Evolutionary conservation across 495 filamentous ascomycete species (phyloP), one percentile per base, ranked within the genome.

Genomic region (Aspergillus conjunctus): DNA sequence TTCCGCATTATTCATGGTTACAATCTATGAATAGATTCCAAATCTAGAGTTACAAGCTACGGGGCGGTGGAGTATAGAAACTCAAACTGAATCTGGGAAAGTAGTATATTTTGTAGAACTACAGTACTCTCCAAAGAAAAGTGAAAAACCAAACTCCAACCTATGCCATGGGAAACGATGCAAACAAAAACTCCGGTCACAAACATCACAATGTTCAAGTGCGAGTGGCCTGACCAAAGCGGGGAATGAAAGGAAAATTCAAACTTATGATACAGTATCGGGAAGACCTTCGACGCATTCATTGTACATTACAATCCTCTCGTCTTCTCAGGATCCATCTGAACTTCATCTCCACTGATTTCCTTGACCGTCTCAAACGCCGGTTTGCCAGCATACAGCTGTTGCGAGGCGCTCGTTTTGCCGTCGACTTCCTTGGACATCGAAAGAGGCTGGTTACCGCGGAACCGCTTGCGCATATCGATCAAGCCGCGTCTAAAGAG

Each of bases 381-480:
- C 26, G 85, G 83, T 68, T 83, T 85, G 32, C 93, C 93, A 9
- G 85, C 91, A 73, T 97, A 97, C 51, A 97, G 71, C 71, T 93
- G 89, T 58, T 66, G 70, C 32, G 56, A 65, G 26, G 68, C 60
- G 50, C 75, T 72, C 20, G 76, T 69, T 45, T 80, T 77, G 33
- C 78, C 80, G 50, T 89, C 81, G 20, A 82, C 57, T 66, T 92
- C 86, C 61, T 85, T 78, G 50, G 78, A 76, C 30, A 89, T 81
- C 26, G 85, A 81, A 62, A 96, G 81, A 46, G 94, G 92, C 64
- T 90, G 83, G 76, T 98, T 98, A n/a, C 94, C 95, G 45, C 95
- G 84, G 78, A 98, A 98, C 21, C 95, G 88, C 76, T 98, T 98
- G 69, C 95, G 89, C 95, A 98, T 98, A 76, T 98, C 94, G 68